Conservation (phyloP, 805 yeast species). For the Brettanomyces anomalus region DNA sequence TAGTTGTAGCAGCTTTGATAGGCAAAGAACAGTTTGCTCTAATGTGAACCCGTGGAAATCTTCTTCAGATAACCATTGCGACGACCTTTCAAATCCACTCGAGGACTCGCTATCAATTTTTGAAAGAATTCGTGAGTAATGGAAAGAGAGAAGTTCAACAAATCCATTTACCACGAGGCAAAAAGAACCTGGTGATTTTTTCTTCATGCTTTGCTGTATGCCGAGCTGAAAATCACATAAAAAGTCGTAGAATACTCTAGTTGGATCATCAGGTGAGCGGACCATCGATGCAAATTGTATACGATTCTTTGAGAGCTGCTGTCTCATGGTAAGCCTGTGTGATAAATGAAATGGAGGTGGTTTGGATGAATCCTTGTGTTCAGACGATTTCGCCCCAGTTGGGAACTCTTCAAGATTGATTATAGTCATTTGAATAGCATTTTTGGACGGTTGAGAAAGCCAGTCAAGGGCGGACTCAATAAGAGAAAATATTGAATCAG, state of each 20-base stretch:
- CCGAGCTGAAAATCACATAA: not conserved
- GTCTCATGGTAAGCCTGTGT: not conserved
- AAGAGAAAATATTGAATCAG: too few species aligned
- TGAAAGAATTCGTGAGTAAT: slow-evolving; percentile 14
- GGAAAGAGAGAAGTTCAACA: slow-evolving; percentile 14
- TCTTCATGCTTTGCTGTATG: not conserved
- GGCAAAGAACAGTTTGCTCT: slow-evolving; percentile 8
- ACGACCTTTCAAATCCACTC: not conserved
- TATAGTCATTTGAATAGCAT: not conserved
- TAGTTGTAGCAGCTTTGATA: slow-evolving; percentile 10
- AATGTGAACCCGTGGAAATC: slow-evolving; percentile 10
- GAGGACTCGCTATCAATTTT: slow-evolving; percentile 4
- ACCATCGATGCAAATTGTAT: not conserved
- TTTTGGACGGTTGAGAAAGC: not conserved
- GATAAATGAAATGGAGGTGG: not conserved
- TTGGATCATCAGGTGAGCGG: not conserved
- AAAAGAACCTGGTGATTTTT: too few species aligned
- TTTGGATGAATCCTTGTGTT: not conserved
- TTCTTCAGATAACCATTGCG: not conserved
- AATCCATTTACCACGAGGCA: slow-evolving; percentile 13
- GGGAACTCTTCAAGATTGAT: not conserved
- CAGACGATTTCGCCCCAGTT: too few species aligned
- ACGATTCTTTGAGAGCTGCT: not conserved
- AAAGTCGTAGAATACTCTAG: slow-evolving; percentile 1
- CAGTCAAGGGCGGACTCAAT: too few species aligned